phyloP scores from a whole-genome alignment of 306 rosid species.

The Calophaca sinica region DNA sequence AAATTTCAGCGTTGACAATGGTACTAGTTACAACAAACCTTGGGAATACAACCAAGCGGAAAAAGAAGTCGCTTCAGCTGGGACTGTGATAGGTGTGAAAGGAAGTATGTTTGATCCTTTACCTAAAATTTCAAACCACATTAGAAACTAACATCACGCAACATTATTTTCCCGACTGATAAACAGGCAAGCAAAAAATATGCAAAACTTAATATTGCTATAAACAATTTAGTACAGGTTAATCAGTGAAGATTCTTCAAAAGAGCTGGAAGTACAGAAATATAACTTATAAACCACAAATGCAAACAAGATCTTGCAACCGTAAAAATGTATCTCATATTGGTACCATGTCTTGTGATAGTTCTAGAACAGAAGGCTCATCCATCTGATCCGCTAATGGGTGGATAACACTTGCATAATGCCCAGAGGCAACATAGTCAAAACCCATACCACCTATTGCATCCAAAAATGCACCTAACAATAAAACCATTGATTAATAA shows the following conservation, averaged over 20 bases:
- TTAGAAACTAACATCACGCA: constrained; percentile 37
- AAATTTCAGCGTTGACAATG: constrained; percentile 27
- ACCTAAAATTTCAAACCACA: constrained; percentile 61
- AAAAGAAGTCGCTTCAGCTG: constrained; percentile 84
- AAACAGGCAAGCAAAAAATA: constrained; percentile 12
- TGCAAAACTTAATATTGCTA: constrained; percentile 12
- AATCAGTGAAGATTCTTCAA: constrained; percentile 36
- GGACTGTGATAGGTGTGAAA: constrained; percentile 85
- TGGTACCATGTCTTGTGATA: constrained; percentile 86
- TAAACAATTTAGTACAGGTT: constrained; percentile 33
- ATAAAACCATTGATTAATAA: constrained; percentile 6
- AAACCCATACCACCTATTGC: constrained; percentile 79
- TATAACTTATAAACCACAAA: constrained; percentile 39
- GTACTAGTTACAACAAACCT: constrained; percentile 65
- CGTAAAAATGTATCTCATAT: constrained; percentile 24
- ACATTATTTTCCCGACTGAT: neutral
- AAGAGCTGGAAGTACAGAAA: neutral
- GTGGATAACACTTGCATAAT: constrained; percentile 89
- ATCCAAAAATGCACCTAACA: constrained; percentile 92
- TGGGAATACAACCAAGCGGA: constrained; percentile 86
- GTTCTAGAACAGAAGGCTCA: constrained; percentile 62
- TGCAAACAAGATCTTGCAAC: constrained; percentile 29
- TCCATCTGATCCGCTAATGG: constrained; percentile 55
- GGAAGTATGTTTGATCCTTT: constrained; percentile 96
- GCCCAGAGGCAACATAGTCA: constrained; percentile 94